Conservation (phyloP, 108 stramenopile species). For the Hondaea fermentalgiana region DNA sequence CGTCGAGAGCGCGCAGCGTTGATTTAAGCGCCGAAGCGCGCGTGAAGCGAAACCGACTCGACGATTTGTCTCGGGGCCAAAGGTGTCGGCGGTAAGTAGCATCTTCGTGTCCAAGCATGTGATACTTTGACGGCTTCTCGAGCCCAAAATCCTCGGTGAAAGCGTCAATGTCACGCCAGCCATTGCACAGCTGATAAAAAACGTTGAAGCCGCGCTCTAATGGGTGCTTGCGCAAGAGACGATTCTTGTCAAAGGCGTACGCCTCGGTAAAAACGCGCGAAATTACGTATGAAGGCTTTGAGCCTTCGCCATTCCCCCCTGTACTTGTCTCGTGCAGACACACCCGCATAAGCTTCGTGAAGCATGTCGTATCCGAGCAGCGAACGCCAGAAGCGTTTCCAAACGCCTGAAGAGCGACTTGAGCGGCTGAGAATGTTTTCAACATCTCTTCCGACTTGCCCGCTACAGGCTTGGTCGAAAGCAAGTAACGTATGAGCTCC, state of each 20-base stretch:
- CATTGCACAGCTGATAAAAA: neutral
- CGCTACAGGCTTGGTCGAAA: neutral
- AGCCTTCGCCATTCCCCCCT: neutral
- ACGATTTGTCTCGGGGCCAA: neutral
- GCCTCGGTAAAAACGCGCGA: neutral
- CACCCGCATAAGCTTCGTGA: neutral
- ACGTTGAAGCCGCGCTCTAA: neutral
- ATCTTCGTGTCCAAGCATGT: neutral
- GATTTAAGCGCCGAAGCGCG: neutral
- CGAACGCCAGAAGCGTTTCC: neutral
- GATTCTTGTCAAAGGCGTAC: neutral
- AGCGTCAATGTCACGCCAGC: neutral
- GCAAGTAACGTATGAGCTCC: neutral
- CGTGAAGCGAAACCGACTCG: neutral
- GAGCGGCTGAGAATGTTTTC: neutral
- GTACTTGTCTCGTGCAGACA: neutral
- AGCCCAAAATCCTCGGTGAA: neutral
- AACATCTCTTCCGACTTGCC: neutral
- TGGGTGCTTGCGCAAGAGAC: neutral
- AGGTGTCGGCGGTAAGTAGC: neutral
- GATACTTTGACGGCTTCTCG: neutral
- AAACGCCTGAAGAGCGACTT: neutral
- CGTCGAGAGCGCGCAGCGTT: neutral
- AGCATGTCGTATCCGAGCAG: neutral
- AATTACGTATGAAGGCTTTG: neutral